Base-by-base conservation (phyloP, 441 rosid genomes). In the Populus tomentosa region DNA sequence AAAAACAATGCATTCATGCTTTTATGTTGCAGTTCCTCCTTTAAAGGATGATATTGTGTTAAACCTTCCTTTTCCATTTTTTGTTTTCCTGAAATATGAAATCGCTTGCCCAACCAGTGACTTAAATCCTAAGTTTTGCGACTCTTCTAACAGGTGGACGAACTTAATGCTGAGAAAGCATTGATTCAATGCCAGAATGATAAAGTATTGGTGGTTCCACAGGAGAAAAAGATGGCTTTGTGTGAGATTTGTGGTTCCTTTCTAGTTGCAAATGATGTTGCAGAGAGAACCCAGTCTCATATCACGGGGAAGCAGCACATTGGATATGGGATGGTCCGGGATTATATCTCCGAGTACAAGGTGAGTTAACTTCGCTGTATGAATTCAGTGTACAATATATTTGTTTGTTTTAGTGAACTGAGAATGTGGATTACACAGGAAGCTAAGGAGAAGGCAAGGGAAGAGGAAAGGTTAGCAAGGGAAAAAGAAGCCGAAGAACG, bases 211-310 rank as follows among this genome's bases (percentile, higher is more conserved):
- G 84, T 92, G 84, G 83, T 94, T 85, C 91, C 90, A 24, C 98
- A 90, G 81, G 98, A 96, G 89, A 91, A 94, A 86, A 96, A 96
- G 88, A 91, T 96, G 99, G 95, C 93, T 38, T 83, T 94, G 75
- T 96, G 99, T 78, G 98, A 96, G 90, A 88, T 88, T 72, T 96
- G 99, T 84, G 99, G 98, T 66, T 96, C 99, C 68, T 96, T 96
- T 86, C 89, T 96, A 7, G 90, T 94, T 69, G 97, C 99, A 72
- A 94, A 90, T 86, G 99, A 96, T 78, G 99, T 94, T 72, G 89
- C 84, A 35, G 99, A 96, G 84, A 93, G 99, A 84, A 92, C 98
- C 74, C 98, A 94, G 80, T 96, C 99, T 84, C 98, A 96, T 84
- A 86, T 96, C 83, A 80, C 86, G 0, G 98, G 99, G 79, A 96